phyloP scores from a whole-genome alignment of 2,329 filamentous ascomycete genomes.

The Ophiobolus disseminans region DNA sequence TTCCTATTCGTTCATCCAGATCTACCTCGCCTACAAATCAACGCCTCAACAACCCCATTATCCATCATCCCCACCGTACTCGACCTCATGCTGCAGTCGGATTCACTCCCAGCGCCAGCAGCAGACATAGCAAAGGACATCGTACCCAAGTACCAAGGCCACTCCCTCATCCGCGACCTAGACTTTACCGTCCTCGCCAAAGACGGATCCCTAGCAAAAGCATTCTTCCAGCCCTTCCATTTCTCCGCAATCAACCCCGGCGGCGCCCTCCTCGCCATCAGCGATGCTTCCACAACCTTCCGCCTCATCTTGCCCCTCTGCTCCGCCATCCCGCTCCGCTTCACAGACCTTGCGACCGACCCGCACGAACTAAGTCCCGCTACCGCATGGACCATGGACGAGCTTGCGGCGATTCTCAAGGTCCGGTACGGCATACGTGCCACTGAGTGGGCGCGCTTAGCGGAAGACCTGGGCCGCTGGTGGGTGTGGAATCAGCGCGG shows the following conservation, averaged over 20 bases:
- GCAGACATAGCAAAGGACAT: constrained; percentile 8
- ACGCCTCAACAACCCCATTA: constrained; percentile 21
- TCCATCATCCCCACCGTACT: constrained; percentile 24
- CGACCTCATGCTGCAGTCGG: constrained; percentile 19
- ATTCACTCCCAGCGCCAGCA: constrained; percentile 12
- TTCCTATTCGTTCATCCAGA: constrained; percentile 23
- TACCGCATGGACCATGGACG: constrained; percentile 22
- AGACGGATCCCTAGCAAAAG: constrained; percentile 3
- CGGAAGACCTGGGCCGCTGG: constrained; percentile 21
- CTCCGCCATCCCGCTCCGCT: constrained; percentile 20
- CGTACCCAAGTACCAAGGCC: constrained; percentile 20
- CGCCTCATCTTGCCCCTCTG: constrained; percentile 22
- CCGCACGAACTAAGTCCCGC: constrained; percentile 16
- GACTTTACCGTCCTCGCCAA: constrained; percentile 15
- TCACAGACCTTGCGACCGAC: constrained; percentile 17
- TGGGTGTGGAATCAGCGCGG: constrained; percentile 25
- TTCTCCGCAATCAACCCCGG: constrained; percentile 26
- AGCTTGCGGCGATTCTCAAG: constrained; percentile 17
- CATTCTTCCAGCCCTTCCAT: constrained; percentile 25
- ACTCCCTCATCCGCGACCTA: constrained; percentile 18
- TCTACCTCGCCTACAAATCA: constrained; percentile 18
- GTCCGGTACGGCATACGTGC: constrained; percentile 15
- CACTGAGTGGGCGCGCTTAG: constrained; percentile 18
- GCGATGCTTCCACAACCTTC: constrained; percentile 18
- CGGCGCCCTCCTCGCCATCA: constrained; percentile 22